A percentile compares a stretch with the other conserved stretches of the same genome.
Evolutionary conservation across 805 yeast species (phyloP).

Genomic region (Tetrapisispora taiwanensis): DNA sequence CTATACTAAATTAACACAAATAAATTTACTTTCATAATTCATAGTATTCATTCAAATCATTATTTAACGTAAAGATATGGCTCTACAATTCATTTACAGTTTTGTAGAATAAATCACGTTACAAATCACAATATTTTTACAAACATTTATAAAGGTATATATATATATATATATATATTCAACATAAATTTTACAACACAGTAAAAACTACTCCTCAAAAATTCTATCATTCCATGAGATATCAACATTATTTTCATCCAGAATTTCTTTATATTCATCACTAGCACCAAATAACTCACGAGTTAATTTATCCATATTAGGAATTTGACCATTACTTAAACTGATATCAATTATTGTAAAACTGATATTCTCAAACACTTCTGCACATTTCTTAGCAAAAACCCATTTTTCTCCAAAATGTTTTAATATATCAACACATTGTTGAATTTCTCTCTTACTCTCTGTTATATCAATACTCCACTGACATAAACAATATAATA

Average conservation of each 20-base stretch:
- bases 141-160: not conserved
- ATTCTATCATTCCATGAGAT: conserved; percentile 33
- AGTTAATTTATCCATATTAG: conserved; percentile 33
- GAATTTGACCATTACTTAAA: conserved; percentile 30
- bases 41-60: no score
- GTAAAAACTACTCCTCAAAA: not conserved
- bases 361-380: conserved; percentile 35
- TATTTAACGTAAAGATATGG: no score
- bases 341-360: conserved; percentile 39
- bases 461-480: conserved; percentile 38
- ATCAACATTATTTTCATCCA: conserved; percentile 38
- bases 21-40: no score
- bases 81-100: no score
- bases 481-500: conserved; percentile 38
- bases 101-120: no score
- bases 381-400: conserved; percentile 36
- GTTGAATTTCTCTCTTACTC: conserved; percentile 37
- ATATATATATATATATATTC: not conserved
- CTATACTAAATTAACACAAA: no score
- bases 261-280: conserved; percentile 37
- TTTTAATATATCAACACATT: conserved; percentile 37
- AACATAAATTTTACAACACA: not conserved
- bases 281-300: conserved; percentile 36
- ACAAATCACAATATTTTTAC: no score
- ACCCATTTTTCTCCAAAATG: conserved; percentile 40